phyloP scores from a whole-genome alignment of 352 stramenopile species.

The Pythium brachiatum region DNA sequence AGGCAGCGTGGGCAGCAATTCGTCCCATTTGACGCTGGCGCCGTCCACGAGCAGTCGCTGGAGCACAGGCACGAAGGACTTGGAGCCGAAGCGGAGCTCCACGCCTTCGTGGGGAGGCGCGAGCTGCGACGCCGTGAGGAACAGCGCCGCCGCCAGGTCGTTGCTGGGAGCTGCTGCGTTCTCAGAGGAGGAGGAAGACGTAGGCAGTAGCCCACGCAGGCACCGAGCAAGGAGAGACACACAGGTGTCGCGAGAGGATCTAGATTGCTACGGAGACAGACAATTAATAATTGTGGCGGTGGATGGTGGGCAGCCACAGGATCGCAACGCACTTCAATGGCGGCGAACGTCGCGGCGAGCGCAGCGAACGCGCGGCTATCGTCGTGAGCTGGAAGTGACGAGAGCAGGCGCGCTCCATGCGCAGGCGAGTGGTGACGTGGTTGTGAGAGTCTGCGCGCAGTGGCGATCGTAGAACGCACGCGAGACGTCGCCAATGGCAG shows the following conservation, averaged over 20 bases:
- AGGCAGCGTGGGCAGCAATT: slow-evolving; percentile 30
- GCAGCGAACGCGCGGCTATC: slow-evolving; percentile 28
- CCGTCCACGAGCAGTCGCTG: slow-evolving; percentile 32
- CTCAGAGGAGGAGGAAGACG: slow-evolving; percentile 1
- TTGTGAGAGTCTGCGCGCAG: neutral
- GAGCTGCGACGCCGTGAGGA: slow-evolving; percentile 67
- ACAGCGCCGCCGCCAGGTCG: slow-evolving; percentile 53
- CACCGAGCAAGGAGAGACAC: slow-evolving; percentile 41
- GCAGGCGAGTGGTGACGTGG: neutral
- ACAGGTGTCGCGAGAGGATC: slow-evolving; percentile 52
- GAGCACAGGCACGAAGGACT: slow-evolving; percentile 60
- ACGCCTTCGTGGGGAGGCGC: slow-evolving; percentile 67
- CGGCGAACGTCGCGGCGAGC: slow-evolving; percentile 47
- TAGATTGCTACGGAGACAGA: slow-evolving; percentile 32
- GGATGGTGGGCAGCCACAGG: neutral
- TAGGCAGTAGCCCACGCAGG: slow-evolving; percentile 42
- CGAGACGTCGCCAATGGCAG: neutral
- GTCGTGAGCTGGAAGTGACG: neutral
- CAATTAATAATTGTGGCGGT: neutral
- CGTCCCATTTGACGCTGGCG: slow-evolving; percentile 24
- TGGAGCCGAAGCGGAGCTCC: slow-evolving; percentile 69
- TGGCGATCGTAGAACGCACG: neutral
- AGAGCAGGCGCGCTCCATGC: neutral
- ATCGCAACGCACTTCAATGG: slow-evolving; percentile 41
- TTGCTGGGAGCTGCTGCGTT: neutral